Percentiles rank a stretch among this genome's conserved stretches.
Conservation (phyloP, 257 asterid genomes). For the Nicotiana benthamiana region DNA sequence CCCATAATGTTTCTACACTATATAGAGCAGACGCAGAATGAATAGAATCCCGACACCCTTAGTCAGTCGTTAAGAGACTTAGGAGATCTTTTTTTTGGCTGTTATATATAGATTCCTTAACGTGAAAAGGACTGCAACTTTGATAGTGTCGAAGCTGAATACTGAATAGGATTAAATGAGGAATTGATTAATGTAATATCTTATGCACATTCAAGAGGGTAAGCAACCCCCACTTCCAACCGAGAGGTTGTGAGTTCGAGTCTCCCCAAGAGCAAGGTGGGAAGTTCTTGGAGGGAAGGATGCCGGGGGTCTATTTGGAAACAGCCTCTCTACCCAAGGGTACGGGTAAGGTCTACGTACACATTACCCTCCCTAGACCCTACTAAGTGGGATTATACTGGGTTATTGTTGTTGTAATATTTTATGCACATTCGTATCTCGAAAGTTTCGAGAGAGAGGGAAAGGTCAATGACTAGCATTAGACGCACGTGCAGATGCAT, state of each 20-base stretch:
- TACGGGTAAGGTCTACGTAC: too few species aligned
- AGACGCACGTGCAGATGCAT: neutral
- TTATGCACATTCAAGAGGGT: neutral
- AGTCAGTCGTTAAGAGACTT: too few species aligned
- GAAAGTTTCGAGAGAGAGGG: neutral
- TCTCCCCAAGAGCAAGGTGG: too few species aligned
- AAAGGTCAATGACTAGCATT: neutral
- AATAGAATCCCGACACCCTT: neutral
- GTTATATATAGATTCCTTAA: neutral
- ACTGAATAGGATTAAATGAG: neutral
- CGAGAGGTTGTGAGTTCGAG: too few species aligned
- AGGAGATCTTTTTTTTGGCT: neutral
- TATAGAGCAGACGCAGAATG: neutral
- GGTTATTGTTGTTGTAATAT: too few species aligned
- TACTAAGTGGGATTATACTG: too few species aligned
- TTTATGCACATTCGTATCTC: neutral
- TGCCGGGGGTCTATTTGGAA: too few species aligned
- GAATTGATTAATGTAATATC: neutral
- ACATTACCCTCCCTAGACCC: too few species aligned
- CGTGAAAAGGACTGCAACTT: neutral
- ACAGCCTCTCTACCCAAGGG: too few species aligned
- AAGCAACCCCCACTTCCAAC: too few species aligned
- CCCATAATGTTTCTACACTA: neutral
- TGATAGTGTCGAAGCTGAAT: neutral
- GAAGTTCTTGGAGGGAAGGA: too few species aligned